These are phyloP conservation scores for Thielaviopsis euricoi DNA, from an alignment of 2,329 filamentous ascomycete species.

Conservation along the genomic window DNA sequence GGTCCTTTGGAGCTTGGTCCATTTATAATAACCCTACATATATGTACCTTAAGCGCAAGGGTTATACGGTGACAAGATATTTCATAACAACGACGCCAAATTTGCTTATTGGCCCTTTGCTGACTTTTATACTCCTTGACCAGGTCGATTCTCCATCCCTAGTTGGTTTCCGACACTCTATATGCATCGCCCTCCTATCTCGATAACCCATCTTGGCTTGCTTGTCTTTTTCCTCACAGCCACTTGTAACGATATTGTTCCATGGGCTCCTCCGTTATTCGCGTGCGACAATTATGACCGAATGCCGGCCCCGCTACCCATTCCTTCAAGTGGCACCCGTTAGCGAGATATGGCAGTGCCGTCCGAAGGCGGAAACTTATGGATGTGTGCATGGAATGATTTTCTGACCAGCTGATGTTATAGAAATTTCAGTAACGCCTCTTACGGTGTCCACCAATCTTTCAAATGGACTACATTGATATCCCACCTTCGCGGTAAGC, in stretches of 20 bases:
- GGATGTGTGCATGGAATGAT: not conserved
- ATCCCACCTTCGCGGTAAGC: not conserved
- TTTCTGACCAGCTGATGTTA: not conserved
- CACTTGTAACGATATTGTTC: not conserved
- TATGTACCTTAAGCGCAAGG: not conserved
- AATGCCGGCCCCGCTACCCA: not conserved
- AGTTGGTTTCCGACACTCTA: no score
- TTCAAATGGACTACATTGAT: not conserved
- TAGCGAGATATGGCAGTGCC: no score
- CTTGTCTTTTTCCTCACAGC: not conserved
- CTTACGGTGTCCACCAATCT: not conserved
- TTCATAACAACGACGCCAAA: not conserved
- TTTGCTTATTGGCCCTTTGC: no score
- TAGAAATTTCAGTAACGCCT: not conserved
- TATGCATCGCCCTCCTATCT: no score
- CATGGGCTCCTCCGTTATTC: not conserved
- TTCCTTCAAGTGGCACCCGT: not conserved
- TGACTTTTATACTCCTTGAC: no score
- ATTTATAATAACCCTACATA: not conserved
- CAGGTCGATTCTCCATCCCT: no score
- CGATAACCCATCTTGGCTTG: no score
- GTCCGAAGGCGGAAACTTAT: not conserved
- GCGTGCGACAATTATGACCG: not conserved
- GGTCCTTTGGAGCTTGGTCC: not conserved
- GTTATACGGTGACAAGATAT: not conserved